Percentiles rank a stretch among this genome's conserved stretches.
phyloP scores from a whole-genome alignment of 805 yeast species.

The Candida tammaniensis region DNA sequence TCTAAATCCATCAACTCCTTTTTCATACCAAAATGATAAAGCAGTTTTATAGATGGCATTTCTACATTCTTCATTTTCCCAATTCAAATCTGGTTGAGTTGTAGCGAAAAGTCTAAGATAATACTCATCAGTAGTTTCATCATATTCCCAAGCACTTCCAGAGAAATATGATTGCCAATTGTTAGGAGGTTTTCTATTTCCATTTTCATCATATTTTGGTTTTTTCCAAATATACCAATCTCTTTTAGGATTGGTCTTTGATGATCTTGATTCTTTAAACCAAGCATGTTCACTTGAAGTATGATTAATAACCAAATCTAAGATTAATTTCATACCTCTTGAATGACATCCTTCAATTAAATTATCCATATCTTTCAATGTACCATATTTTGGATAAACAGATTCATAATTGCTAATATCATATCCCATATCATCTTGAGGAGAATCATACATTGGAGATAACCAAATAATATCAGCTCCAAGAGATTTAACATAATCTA shows the following conservation, averaged over 20 bases:
- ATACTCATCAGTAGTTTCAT: conserved; percentile 52
- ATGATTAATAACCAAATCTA: conserved; percentile 60
- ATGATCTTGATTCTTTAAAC: conserved; percentile 55
- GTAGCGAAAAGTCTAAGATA: conserved; percentile 52
- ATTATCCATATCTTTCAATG: conserved; percentile 49
- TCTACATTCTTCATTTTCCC: conserved; percentile 48
- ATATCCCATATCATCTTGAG: conserved; percentile 63
- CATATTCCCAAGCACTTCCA: conserved; percentile 58
- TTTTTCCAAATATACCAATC: conserved; percentile 63
- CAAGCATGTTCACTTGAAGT: conserved; percentile 54
- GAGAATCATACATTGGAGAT: conserved; percentile 57
- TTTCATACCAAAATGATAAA: conserved; percentile 50
- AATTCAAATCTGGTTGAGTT: conserved; percentile 59
- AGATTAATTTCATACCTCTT: conserved; percentile 49
- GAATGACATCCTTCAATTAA: conserved; percentile 46
- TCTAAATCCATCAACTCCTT: conserved; percentile 60
- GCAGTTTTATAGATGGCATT: conserved; percentile 45
- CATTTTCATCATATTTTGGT: conserved; percentile 43
- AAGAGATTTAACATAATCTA: conserved; percentile 49
- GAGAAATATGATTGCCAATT: conserved; percentile 55
- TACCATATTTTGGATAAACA: conserved; percentile 52
- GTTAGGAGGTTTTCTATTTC: conserved; percentile 53
- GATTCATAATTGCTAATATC: conserved; percentile 55
- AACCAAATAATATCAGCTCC: conserved; percentile 57
- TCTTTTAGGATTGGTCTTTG: conserved; percentile 51